Evolutionary conservation across 2,329 filamentous ascomycete species (phyloP), one percentile per base, ranked within the genome.

Genomic region (Colletotrichum navitas): DNA sequence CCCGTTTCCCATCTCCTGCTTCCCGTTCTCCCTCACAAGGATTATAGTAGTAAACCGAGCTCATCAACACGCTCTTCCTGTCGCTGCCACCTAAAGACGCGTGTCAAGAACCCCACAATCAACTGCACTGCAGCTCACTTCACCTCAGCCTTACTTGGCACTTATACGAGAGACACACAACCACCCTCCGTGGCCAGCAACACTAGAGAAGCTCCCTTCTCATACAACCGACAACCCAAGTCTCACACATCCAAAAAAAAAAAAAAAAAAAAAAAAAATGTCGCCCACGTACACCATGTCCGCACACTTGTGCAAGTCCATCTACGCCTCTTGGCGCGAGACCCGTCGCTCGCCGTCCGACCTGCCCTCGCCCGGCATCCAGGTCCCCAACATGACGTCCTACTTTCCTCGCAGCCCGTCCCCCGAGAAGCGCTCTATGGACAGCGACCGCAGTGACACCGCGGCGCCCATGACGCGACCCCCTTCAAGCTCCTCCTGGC

Each of bases 211-310:
- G 36, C 41, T 18, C 43, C 32, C 26, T 34, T 59, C 16, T 55
- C 45, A 36, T 43, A 54, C 24, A 64, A 5, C 43, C 61, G 24
- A 41, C 61, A 66, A 36, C 16, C 18, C 16, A 47, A 21, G n/a
- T 32, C 24, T 45, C 29, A 74, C 55, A 47, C 56, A 56, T 18
- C 63, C 74, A 81, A 4, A 29, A 81, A 74, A 51, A 90, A 90
- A 74, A 51, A 90, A 90, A n/a, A n/a, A 81, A 4, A 29, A 81
- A 81, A 4, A 29, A 81, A 74, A 51, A 90, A 90, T 90, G 88
- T 84, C 87, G 66, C 87, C 87, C 62, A 89, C 88, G 47, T 88
- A 89, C 81, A 89, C 88, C 74, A 89, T 90, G 84, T 88, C 87
- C 21, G 87, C 87, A 75, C 88, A 90, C 76, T 81, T 90, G 79